Evolutionary conservation across 2,329 filamentous ascomycete species (phyloP), one percentile per base, ranked within the genome.

Genomic region (Hypoxylon sp.): DNA sequence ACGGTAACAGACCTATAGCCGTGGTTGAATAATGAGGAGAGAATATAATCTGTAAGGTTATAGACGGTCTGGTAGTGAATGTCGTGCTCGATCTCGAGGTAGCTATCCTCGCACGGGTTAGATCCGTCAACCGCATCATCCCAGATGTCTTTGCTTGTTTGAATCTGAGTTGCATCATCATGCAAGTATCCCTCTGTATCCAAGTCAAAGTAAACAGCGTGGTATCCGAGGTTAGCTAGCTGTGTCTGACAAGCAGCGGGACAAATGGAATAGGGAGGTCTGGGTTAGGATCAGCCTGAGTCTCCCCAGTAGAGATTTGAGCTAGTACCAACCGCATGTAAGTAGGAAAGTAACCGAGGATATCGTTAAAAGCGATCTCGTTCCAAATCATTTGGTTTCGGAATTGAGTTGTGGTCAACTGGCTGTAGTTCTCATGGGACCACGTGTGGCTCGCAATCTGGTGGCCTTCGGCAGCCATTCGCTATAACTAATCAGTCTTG

Each of bases 1-100:
- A 88, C 84, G 3, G 86, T 86, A 37, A 88, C 86, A 59, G 82
- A 81, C 48, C 74, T 72, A 66, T 81, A 83, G 1, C 85, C 85
- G 35, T 81, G 77, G 4, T 71, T 71, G 54, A 80, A 78, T 11
- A 87, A 78, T 24, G 79, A 79, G 19, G 76, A 72, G 29, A 85
- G 74, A 57, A 85, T 78, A 72, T 83, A 83, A 22, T 81, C 79
- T 10, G 82, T 84, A 44, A 86, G 77, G 67, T 84, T 83, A 61
- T 82, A 79, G n/a, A 84, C 83, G 3, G 80, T 80, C 73, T 83
- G 80, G 50, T 80, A 76, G 70, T 85, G 83, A 58, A 85, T 83
- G 72, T 86, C 84, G 71, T 86, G 84, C 69, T 86, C 80, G 64
- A 81, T 79, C 59, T 78, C 71, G 66, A 79, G 71, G 53, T 72